Evolutionary conservation across 2,329 filamentous ascomycete species (phyloP), one percentile per base, ranked within the genome.

Genomic region (Penicillium thymicola): DNA sequence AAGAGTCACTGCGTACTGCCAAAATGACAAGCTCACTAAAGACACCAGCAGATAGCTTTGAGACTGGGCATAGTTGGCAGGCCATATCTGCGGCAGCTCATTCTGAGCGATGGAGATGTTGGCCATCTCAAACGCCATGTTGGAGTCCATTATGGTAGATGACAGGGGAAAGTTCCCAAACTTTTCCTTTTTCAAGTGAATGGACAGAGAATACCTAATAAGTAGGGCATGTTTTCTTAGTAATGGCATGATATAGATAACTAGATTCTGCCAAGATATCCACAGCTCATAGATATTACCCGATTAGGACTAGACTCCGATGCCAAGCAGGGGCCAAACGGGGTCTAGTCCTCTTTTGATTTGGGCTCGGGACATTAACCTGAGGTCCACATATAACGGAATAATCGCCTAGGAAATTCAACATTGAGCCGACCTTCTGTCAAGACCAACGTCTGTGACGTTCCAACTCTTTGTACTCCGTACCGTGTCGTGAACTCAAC

Each of bases 1-100:
- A 36, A 91, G 56, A 5, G 89, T 88, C 56, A 65, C 57, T 3
- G 61, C 34, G 18, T 68, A 67, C 37, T 68, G 65, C 68, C 67
- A 70, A 18, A 56, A 37, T 5, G 61, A 89, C 71, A 50, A 87
- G 64, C 51, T 48, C 7, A 41, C 8, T 9, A 65, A 30, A 11
- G 46, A 40, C 0, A 18, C 40, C 9, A 43, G 32, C 11, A 65
- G 2, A 7, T 46, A 13, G 23, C 11, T 36, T 42, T 56, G 37
- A 6, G 34, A 23, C 11, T 45, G 45, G 9, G 30, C 14, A 10
- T 40, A 38, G n/a, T 16, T 34, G 27, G 44, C 21, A 45, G 49
- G 30, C 54, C 58, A 61, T 50, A 43, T 37, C 37, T 59, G 58
- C 5, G 27, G 21, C 21, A 50, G 28, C 16, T 54, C 59, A 48